phyloP scores from a whole-genome alignment of 2,329 filamentous ascomycete species.

The Fusarium camptoceras region DNA sequence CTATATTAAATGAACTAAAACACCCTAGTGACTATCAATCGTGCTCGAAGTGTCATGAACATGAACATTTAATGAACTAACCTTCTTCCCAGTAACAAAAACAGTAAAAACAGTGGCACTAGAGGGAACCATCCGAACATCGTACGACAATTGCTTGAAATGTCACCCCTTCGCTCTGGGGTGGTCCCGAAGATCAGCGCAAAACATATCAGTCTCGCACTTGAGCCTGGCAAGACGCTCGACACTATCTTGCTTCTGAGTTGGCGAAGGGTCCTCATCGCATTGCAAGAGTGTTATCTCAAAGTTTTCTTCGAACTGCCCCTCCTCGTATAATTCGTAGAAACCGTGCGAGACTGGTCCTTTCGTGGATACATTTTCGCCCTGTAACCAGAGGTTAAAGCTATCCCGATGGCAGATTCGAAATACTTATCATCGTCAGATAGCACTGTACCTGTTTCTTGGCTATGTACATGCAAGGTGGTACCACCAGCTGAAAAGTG shows the following conservation, averaged over 20 bases:
- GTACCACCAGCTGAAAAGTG: too few relatives aligned
- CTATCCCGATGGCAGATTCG: rapidly evolving
- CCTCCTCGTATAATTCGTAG: rapidly evolving
- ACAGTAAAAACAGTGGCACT: background rate
- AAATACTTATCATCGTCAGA: background rate
- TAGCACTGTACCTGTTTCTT: background rate
- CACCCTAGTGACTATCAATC: too few relatives aligned
- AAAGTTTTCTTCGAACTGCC: background rate
- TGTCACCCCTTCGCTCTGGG: background rate
- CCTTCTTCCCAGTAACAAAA: background rate
- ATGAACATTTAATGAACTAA: background rate
- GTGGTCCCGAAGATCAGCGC: background rate
- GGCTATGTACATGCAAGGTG: background rate
- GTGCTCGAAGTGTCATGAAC: background rate
- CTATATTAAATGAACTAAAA: too few relatives aligned
- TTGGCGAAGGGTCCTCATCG: background rate
- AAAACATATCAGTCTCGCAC: background rate
- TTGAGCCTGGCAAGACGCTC: background rate
- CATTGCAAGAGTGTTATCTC: background rate
- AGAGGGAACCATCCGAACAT: background rate
- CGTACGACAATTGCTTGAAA: background rate
- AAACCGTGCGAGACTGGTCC: background rate
- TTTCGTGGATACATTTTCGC: background rate
- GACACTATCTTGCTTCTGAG: background rate
- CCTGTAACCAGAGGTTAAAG: background rate